Evolutionary conservation across 2,329 filamentous ascomycete genomes (phyloP), one percentile per base, ranked within the genome.

Genomic region (Spiromastix sp.): DNA sequence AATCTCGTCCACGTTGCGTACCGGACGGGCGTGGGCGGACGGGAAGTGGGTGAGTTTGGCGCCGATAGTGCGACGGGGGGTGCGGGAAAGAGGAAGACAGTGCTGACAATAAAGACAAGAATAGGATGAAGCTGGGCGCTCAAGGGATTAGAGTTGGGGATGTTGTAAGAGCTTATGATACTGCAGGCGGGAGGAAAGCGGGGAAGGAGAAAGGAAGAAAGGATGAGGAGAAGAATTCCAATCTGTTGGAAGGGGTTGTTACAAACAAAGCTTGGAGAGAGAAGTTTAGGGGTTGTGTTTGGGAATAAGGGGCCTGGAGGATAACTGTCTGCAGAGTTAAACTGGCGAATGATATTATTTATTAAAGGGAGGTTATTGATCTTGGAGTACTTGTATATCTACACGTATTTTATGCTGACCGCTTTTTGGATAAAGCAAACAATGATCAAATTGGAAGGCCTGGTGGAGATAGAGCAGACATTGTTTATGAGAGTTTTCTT

Each of bases 11-110:
- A 93, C 21, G 66, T 71, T 8, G 79, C 81, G 12, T 82, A 83
- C 53, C 79, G 87, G 19, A 98, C 89, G 0, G 91, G 91, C 0
- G 68, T 95, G 24, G 91, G 87, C 11, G 91, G 91, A n/a, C 83
- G 85, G 44, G 85, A 84, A 0, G 81, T 96, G 2, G 65, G 95
- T 3, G 87, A 95, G 56, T 75, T 98, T 4, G 66, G 64, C 2
- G 58, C 63, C 2, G 89, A 95, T 50, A 62, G 74, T n/a, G 82
- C 85, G 1, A 72, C 80, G 2, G 33, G 31, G 11, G 29, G 34
- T 5, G 25, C 32, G 10, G 32, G 11, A 16, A 20, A 12, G 25
- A 26, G 32, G 19, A 17, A 9, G 30, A 29, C 17, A 35, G 36
- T 9, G 30, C 16, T 10, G 42, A 43, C 26, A 38, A 39, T 10